Evolutionary conservation across 805 yeast genomes (phyloP).

Genomic region (Candida maltosa): DNA sequence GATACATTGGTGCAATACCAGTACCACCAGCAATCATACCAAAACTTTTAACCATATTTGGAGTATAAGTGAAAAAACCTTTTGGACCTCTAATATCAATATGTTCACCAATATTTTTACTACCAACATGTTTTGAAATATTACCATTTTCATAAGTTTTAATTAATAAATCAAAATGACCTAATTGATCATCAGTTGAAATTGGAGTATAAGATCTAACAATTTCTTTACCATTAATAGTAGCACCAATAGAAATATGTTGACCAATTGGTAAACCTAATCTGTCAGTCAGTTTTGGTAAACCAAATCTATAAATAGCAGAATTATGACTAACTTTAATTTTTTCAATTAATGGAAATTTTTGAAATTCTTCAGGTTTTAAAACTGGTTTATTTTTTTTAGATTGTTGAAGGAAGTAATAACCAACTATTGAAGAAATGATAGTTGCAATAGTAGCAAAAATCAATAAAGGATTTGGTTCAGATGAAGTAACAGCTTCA

Average conservation of each 20-base stretch:
- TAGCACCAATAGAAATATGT: slow-evolving; percentile 79
- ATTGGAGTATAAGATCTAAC: slow-evolving; percentile 90
- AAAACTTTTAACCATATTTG: slow-evolving; percentile 69
- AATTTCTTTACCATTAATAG: slow-evolving; percentile 73
- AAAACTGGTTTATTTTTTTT: slow-evolving; percentile 50
- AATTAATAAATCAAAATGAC: slow-evolving; percentile 80
- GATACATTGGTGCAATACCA: slow-evolving; percentile 95
- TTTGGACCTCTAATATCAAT: slow-evolving; percentile 86
- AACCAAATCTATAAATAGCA: slow-evolving; percentile 76
- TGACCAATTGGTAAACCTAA: slow-evolving; percentile 94
- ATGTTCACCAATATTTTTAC: slow-evolving; percentile 72
- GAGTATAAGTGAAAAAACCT: slow-evolving; percentile 79
- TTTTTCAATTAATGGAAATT: slow-evolving; percentile 78
- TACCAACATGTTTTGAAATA: slow-evolving; percentile 71
- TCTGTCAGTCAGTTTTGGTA: slow-evolving; percentile 69
- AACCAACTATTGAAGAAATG: slow-evolving; percentile 29
- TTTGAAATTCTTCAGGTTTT: slow-evolving; percentile 62
- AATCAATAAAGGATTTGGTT: slow-evolving; percentile 38
- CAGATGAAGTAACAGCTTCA: slow-evolving; percentile 15
- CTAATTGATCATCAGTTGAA: slow-evolving; percentile 73
- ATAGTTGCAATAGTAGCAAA: slow-evolving; percentile 39
- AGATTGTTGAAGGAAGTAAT: slow-evolving; percentile 31
- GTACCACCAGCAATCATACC: slow-evolving; percentile 98
- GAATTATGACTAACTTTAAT: slow-evolving; percentile 76
- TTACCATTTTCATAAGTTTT: slow-evolving; percentile 85